Evolutionary conservation across 2,329 filamentous ascomycete genomes (phyloP).

Genomic region (Penicillium digitatum): DNA sequence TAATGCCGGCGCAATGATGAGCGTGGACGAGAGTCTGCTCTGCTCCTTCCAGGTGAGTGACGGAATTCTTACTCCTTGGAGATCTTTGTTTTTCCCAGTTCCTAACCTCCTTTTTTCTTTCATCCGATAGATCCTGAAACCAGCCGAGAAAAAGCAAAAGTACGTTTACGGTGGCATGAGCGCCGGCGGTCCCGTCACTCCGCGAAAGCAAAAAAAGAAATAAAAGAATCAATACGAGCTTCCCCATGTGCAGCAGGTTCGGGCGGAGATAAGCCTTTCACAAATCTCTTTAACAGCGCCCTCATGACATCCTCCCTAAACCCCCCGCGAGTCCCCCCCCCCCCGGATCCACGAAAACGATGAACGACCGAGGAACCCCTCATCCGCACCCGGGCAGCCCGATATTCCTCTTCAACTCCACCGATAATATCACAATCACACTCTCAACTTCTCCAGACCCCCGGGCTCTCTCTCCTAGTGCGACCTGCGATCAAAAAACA

Average conservation of each 20-base stretch:
- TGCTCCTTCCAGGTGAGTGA: constrained; percentile 90
- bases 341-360: constrained; percentile 25
- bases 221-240: constrained; percentile 68
- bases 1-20: constrained; percentile 99
- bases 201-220: constrained; percentile 67
- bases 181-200: constrained; percentile 66
- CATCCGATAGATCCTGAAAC: constrained; percentile 79
- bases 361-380: constrained; percentile 24
- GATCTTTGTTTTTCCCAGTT: not conserved
- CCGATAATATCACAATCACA: constrained; percentile 14
- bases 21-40: constrained; percentile 94
- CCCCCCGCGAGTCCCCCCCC: constrained; percentile 17
- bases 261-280: constrained; percentile 72
- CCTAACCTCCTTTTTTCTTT: constrained; percentile 14
- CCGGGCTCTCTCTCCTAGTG: constrained; percentile 15
- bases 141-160: constrained; percentile 99
- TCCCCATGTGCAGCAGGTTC: constrained; percentile 78
- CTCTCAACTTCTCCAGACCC: constrained; percentile 4
- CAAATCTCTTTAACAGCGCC: constrained; percentile 27
- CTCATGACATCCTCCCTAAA: constrained; percentile 26
- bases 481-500: constrained; percentile 17
- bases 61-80: not conserved
- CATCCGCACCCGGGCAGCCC: constrained; percentile 18
- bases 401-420: constrained; percentile 12
- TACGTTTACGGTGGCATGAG: constrained; percentile 77